Conservation (phyloP, 352 stramenopile species). For the Pythium dissimile region DNA sequence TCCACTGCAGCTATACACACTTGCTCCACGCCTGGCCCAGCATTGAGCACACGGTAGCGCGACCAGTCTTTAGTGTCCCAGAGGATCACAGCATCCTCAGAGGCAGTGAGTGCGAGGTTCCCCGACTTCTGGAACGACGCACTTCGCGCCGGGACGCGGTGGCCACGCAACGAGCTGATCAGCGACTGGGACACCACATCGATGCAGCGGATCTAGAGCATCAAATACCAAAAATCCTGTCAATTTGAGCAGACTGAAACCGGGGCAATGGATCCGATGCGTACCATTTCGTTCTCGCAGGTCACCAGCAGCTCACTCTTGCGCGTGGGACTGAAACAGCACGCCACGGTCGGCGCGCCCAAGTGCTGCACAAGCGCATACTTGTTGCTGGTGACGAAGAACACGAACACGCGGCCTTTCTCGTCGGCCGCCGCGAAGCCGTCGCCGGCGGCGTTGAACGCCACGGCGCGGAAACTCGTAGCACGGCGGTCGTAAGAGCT, state of each 20-base stretch:
- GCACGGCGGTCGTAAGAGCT: constrained; percentile 56
- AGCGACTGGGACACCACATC: constrained; percentile 71
- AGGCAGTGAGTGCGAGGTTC: constrained; percentile 69
- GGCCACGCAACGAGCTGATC: constrained; percentile 74
- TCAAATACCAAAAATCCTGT: neutral
- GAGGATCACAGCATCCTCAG: constrained; percentile 73
- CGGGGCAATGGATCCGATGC: too few species aligned
- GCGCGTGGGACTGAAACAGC: constrained; percentile 65
- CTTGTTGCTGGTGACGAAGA: constrained; percentile 72
- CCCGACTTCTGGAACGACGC: constrained; percentile 73
- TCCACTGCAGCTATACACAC: constrained; percentile 1
- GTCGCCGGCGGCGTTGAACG: constrained; percentile 68
- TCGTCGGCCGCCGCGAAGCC: constrained; percentile 67
- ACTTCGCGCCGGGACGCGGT: constrained; percentile 47
- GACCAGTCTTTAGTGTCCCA: constrained; percentile 87
- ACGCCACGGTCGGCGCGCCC: constrained; percentile 48
- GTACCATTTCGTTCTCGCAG: constrained; percentile 77
- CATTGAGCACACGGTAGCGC: constrained; percentile 75
- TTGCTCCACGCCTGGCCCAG: constrained; percentile 58
- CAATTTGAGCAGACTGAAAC: too few species aligned
- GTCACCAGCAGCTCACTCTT: constrained; percentile 78
- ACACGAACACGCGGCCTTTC: constrained; percentile 75
- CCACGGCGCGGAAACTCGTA: constrained; percentile 51
- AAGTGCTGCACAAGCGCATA: constrained; percentile 75
- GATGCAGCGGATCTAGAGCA: constrained; percentile 52